Evolutionary conservation across 2,329 filamentous ascomycete genomes (phyloP).

Genomic region (Trichoderma sp.): DNA sequence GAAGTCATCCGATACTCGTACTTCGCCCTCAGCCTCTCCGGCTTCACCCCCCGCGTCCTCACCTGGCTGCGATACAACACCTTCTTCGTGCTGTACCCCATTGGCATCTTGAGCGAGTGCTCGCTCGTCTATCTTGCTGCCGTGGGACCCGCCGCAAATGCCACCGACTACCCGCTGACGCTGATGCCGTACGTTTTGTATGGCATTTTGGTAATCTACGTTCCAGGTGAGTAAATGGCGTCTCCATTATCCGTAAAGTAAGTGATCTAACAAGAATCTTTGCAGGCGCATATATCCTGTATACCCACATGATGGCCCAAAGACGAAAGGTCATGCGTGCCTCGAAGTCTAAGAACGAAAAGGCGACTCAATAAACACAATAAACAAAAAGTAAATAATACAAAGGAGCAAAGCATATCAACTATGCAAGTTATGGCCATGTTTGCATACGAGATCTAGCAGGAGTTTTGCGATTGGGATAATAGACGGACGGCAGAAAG

Average conservation of each 20-base stretch:
- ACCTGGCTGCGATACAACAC: conserved; percentile 87
- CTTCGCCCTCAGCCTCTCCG: conserved; percentile 72
- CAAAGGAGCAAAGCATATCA: neutral
- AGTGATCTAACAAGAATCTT: neutral
- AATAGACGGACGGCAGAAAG: neutral
- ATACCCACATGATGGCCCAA: conserved; percentile 93
- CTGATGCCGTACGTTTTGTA: conserved; percentile 58
- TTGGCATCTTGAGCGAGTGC: conserved; percentile 87
- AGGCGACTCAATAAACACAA: conserved; percentile 38
- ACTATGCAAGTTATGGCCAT: neutral
- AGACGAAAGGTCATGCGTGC: conserved; percentile 72
- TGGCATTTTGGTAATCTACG: conserved; percentile 67
- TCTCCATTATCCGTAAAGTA: neutral
- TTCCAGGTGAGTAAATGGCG: conserved; percentile 62
- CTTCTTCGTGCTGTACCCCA: conserved; percentile 87
- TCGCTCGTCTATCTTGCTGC: conserved; percentile 71
- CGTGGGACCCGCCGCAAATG: conserved; percentile 46
- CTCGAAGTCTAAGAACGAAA: conserved; percentile 48
- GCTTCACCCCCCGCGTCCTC: conserved; percentile 60
- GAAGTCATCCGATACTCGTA: conserved; percentile 92
- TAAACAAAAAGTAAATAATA: neutral
- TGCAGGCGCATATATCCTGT: conserved; percentile 72
- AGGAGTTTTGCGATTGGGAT: neutral
- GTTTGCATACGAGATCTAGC: neutral
- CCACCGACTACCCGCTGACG: conserved; percentile 42